These are phyloP conservation scores for Epichloe bromicola DNA, from an alignment of 2,329 filamentous ascomycete genomes.

Conservation along the genomic window DNA sequence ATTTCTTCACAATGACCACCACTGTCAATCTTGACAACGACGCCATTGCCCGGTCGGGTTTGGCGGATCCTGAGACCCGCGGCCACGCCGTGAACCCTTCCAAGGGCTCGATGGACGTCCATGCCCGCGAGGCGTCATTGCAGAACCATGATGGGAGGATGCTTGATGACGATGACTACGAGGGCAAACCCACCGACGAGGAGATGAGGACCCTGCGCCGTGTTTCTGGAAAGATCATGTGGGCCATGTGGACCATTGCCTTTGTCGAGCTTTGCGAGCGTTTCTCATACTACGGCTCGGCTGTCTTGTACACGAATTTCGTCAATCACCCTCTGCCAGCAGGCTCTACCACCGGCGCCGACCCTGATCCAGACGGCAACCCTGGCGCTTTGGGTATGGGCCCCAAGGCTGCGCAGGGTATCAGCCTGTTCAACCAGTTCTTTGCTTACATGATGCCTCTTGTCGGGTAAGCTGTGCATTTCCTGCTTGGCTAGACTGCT, in stretches of 20 bases:
- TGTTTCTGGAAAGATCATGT: slow-evolving; percentile 51
- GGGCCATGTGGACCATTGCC: slow-evolving; percentile 54
- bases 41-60: slow-evolving; percentile 21
- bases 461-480: slow-evolving; percentile 27
- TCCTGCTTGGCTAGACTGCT: too few relatives aligned
- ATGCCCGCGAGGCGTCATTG: slow-evolving; percentile 8
- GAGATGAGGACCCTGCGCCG: slow-evolving; percentile 48
- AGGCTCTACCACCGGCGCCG: slow-evolving; percentile 41
- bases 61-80: slow-evolving; percentile 18
- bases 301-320: slow-evolving; percentile 56
- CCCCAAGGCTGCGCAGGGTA: slow-evolving; percentile 37
- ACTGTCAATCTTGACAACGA: slow-evolving; percentile 23
- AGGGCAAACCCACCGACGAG: slow-evolving; percentile 43
- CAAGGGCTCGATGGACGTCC: slow-evolving; percentile 16
- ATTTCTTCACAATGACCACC: slow-evolving; percentile 20
- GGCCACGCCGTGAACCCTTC: slow-evolving; percentile 15
- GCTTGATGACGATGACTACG: slow-evolving; percentile 17
- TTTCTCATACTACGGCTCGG: slow-evolving; percentile 65
- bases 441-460: slow-evolving; percentile 49
- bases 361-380: slow-evolving; percentile 18
- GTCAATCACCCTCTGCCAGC: slow-evolving; percentile 41
- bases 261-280: slow-evolving; percentile 65
- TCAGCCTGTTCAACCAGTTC: slow-evolving; percentile 44
- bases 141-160: slow-evolving; percentile 11
- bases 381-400: slow-evolving; percentile 46